Base-by-base conservation (phyloP, 306 rosid genomes). In the Ochetophila trinervis region DNA sequence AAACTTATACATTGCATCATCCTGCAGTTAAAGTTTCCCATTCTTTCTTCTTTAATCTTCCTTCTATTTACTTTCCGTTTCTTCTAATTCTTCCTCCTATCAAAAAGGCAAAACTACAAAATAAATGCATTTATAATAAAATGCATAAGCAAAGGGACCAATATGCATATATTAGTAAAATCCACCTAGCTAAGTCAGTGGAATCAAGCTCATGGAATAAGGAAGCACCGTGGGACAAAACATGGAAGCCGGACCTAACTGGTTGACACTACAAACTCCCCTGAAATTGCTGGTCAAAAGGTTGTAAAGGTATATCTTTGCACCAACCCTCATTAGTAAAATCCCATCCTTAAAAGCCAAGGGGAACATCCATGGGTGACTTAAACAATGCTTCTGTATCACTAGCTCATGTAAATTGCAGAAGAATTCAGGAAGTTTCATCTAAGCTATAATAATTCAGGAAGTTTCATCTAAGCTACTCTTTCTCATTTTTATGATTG, bases 351-450 rank as follows among this genome's bases (percentile, higher is more conserved):
- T 74, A 67, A 82, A 85, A 5, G 80, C 83, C 5, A 82, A 52
- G 16, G 88, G 88, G 48, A 74, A 78, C 81, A 87, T 80, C 86
- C 83, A 80, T 9, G 84, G 81, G 13, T 32, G 72, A 48, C 20
- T n/a, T 53, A 34, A 73, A 10, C 6, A 3, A 19, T 23, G n/a
- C 65, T 21, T 4, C 32, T 64, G 57, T 18, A 19, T 36, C 19
- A 82, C 86, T 47, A 63, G 53, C 34, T 56, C 66, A 60, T 42
- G 67, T 51, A 87, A 69, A 67, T 80, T 78, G 32, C 32, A 30
- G 34, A 75, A 79, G 67, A 74, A 60, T 5, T 30, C 48, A 0
- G 95, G n/a, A n/a, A n/a, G n/a, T n/a, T n/a, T n/a, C n/a, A n/a
- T n/a, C n/a, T n/a, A n/a, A n/a, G n/a, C n/a, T n/a, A n/a, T n/a